Base-by-base conservation (phyloP, 495 filamentous ascomycete genomes). In the Physcia stellaris region DNA sequence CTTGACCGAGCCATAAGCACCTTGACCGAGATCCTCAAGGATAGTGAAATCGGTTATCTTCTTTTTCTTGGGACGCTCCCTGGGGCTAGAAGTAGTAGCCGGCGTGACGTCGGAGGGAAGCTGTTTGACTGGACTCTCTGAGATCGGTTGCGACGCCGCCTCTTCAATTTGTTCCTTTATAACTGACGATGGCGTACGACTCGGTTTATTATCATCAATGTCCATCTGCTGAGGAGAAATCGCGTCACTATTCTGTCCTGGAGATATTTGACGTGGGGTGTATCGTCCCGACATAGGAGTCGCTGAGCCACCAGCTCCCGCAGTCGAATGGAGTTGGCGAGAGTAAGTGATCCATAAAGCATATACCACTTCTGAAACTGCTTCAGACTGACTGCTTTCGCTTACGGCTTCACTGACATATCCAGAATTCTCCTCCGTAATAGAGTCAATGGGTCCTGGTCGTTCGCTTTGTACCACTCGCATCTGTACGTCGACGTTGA, bases 281-380 rank as follows among this genome's bases (percentile, higher is more conserved):
- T 75, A 77, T 20, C 66, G 59, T 17, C 74, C 67, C n/a, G 76
- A 73, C 10, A 72, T 38, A 24, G 77, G 70, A 39, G 71, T 68
- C n/a, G 71, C 62, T 5, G 70, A 63, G 4, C 75, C 72, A 23
- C 66, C 48, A 36, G 70, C 64, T 6, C 67, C 59, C 35, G 65
- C 65, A 6, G 76, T 67, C 2, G 83, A 79, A 53, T 98, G 90
- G 13, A 96, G 68, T 45, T 94, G 85, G 29, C 86, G 67, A 6
- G 90, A 96, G 54, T 96, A 98, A 3, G 87, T 96, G 33, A 98
- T 77, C 90, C 90, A 98, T 17, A 98, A 61, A 13, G 90, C 90
- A 61, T 86, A 96, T 4, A 96, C 87, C 24, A 94, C 66, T 50
- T 94, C 86, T 1, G 80, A 73, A 27, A 75, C 62, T 4, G 66